phyloP scores from a whole-genome alignment of 2,329 filamentous ascomycete species.

The Fusarium sp. region DNA sequence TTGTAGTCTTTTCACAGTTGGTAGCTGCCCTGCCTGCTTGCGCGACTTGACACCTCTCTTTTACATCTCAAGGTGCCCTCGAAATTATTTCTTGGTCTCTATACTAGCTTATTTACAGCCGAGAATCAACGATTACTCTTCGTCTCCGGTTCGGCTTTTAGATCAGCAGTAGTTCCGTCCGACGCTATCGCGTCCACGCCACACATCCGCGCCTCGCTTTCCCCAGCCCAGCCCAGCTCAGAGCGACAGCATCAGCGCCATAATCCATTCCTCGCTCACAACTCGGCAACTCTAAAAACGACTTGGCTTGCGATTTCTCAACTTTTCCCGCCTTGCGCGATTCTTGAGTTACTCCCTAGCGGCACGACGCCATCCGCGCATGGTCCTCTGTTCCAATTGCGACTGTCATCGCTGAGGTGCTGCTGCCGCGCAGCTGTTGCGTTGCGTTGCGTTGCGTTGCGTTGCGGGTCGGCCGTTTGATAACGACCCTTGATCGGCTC shows the following conservation, averaged over 20 bases:
- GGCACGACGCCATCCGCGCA: constrained; percentile 38
- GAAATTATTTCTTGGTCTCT: background rate
- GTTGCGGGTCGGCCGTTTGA: constrained; percentile 45
- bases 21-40: constrained; percentile 2
- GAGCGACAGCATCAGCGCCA: constrained; percentile 15
- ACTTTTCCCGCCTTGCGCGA: constrained; percentile 7
- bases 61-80: background rate
- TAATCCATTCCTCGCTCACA: constrained; percentile 25
- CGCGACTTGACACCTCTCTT: constrained; percentile 10
- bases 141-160: constrained; percentile 18
- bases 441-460: background rate
- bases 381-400: constrained; percentile 40
- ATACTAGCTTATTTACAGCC: background rate
- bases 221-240: constrained; percentile 9
- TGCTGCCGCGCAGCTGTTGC: constrained; percentile 50
- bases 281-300: constrained; percentile 31
- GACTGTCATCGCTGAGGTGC: constrained; percentile 46
- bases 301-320: constrained; percentile 16
- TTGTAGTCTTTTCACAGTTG: constrained; percentile 1
- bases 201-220: constrained; percentile 40
- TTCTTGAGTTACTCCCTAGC: constrained; percentile 3
- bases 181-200: constrained; percentile 43
- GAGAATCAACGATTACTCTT: constrained; percentile 7
- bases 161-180: constrained; percentile 35
- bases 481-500: constrained; percentile 39